Base-by-base conservation (phyloP, 139 green algal species). In the Nannochloris sp. region DNA sequence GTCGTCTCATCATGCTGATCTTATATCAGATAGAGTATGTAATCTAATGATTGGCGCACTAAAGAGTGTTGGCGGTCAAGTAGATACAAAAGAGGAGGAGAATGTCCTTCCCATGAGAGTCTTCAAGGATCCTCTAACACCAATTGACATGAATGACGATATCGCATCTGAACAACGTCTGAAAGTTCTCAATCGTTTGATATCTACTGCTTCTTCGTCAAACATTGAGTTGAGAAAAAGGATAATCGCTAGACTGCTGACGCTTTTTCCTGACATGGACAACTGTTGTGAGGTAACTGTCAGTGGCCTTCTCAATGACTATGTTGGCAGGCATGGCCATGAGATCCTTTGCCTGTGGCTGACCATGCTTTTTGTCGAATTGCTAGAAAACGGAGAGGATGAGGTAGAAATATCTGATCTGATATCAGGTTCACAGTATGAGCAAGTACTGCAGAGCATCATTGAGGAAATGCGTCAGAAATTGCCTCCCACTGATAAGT, bases 371-470 rank as follows among this genome's bases (percentile, higher is more conserved):
- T 72, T 64, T 11, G 24, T 46, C 12, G 43, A 59, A 0, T 10
- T 37, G 18, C 1, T 31, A 18, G 16, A 60, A n/a, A 25, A 36
- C 15, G 10, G 4, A 34, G 19, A 59, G 40, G 44, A 19, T 0
- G 44, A 48, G 21, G 34, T 46, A 23, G 34, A 57, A 12, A 27
- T 18, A 10, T 23, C 57, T 34, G 36, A 19, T 54, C 12, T 24
- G 29, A 44, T 46, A 23, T 21, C 24, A 44, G 75, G 76, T 14
- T 76, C 55, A 1, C 18, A 19, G 0, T 90, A 90, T 23, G 75
- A 90, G 57, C 29, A 29, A n/a, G 74, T 80, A 1, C 65, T 90
- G 44, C n/a, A 83, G 34, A 60, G 66, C 14, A 44, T 84, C 5
- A 62, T 90, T 21, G 66, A 75, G 15, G 75, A 69, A 3, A 51